Percentiles rank a stretch among this genome's conserved stretches.
Conservation (phyloP, 2,329 filamentous ascomycete genomes). For the Botrytis squamosa region DNA sequence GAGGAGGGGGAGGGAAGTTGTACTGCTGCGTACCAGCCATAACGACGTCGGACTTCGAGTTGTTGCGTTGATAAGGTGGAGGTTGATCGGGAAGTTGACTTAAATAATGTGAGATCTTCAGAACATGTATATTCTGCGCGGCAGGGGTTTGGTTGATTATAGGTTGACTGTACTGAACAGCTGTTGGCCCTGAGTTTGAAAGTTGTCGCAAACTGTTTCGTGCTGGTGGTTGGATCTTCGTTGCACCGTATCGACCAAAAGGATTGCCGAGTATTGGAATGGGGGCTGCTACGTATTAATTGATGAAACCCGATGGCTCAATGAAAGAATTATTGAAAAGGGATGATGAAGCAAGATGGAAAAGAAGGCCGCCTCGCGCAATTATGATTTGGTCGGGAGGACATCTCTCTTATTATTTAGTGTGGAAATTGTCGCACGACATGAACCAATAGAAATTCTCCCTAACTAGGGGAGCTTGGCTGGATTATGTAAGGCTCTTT, state of each 20-base stretch:
- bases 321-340: slow-evolving; percentile 21
- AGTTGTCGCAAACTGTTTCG: slow-evolving; percentile 7
- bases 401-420: slow-evolving; percentile 11
- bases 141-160: background rate
- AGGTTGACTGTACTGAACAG: background rate
- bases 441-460: slow-evolving; percentile 1
- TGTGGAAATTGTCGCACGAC: slow-evolving; percentile 8
- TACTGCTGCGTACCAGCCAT: slow-evolving; percentile 39
- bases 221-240: background rate
- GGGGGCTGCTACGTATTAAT: background rate
- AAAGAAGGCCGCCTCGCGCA: slow-evolving; percentile 10
- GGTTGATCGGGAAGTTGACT: background rate
- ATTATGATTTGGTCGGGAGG: background rate
- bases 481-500: slow-evolving; percentile 10
- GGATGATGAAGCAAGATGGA: slow-evolving; percentile 17
- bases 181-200: background rate
- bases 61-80: background rate
- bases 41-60: background rate
- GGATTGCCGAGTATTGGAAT: background rate
- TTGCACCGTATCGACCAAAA: background rate
- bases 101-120: background rate
- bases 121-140: background rate
- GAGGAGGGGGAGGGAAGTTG: slow-evolving; percentile 40
- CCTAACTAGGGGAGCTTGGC: background rate
- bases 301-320: slow-evolving; percentile 9